Conservation (phyloP, 352 stramenopile genomes). For the Globisporangium orthogonon region DNA sequence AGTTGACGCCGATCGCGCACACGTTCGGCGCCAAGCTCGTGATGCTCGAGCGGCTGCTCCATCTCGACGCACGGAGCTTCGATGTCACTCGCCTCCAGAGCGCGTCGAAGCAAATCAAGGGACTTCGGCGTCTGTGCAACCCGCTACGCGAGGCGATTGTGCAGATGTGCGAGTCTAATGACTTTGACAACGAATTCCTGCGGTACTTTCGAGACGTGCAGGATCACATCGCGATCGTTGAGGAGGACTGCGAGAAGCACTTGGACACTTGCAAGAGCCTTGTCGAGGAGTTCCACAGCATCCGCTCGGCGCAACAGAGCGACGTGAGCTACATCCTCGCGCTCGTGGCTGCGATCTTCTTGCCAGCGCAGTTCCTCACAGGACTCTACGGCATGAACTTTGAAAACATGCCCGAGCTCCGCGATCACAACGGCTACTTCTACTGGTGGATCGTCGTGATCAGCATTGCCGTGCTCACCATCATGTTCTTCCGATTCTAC, state of each 20-base stretch:
- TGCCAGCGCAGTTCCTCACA: conserved; percentile 86
- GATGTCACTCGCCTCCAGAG: conserved; percentile 47
- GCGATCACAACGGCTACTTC: conserved; percentile 69
- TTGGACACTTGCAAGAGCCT: conserved; percentile 62
- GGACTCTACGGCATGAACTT: conserved; percentile 90
- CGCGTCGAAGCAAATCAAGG: conserved; percentile 67
- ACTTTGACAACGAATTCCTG: conserved; percentile 65
- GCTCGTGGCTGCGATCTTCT: conserved; percentile 73
- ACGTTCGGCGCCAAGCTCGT: conserved; percentile 66
- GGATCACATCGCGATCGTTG: conserved; percentile 75
- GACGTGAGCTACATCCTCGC: conserved; percentile 80
- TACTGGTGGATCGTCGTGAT: conserved; percentile 71
- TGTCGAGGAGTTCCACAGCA: conserved; percentile 63
- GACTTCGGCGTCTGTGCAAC: conserved; percentile 66
- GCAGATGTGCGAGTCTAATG: conserved; percentile 59
- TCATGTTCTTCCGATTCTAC: conserved; percentile 66
- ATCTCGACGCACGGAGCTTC: conserved; percentile 50
- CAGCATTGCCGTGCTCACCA: conserved; percentile 30
- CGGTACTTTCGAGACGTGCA: conserved; percentile 84
- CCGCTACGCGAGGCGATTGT: conserved; percentile 66
- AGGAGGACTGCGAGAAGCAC: conserved; percentile 77
- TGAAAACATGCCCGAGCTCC: conserved; percentile 77
- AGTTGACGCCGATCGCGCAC: conserved; percentile 70
- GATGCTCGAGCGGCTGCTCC: conserved; percentile 60
- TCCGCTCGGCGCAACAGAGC: conserved; percentile 53